Evolutionary conservation across 2,329 filamentous ascomycete species (phyloP), one percentile per base, ranked within the genome.

Genomic region (Neonectria coccinea): DNA sequence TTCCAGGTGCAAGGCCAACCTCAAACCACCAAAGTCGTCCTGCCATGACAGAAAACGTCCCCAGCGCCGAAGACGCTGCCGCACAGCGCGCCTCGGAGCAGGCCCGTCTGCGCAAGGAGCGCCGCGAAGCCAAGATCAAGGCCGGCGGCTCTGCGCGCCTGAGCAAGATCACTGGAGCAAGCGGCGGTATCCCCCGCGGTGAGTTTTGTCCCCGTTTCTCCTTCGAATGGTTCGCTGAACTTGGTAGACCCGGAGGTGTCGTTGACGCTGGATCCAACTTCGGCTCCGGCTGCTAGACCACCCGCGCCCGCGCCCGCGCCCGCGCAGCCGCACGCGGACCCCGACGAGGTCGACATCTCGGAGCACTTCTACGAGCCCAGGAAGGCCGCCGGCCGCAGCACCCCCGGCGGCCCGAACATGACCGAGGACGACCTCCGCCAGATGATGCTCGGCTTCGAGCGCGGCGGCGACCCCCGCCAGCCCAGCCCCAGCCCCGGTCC

Each of bases 311-410:
- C 42, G 70, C 62, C 76, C 27, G 70, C 74, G 61, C 77, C 11
- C 67, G 77, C 42, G 70, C 75, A 22, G 16, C 71, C 79, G 44
- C 80, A 85, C 72, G 88, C 84, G 61, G 90, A 92, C 72, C 92
- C 92, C 6, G 91, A 89, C 5, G 92, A 94, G 77, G 86, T 93
- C 67, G 92, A 94, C 76, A 93, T 95, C 70, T 92, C 91, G n/a
- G 80, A 90, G 68, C 91, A 92, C 79, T 90, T 85, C 78, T 92
- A 91, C 78, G 79, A 85, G 36, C 89, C 89, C 1, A 78, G 81
- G 25, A 79, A 80, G 10, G 67, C 72, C 8, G 72, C 66, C 27
- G 73, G 82, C 56, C 71, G 78, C 33, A 67, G 76, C 33, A 56
- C 68, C 5, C 66, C 74, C 42, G 65, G 75, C 56, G 76, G 79